A percentile compares a stretch with the other conserved stretches of the same genome.
phyloP scores from a whole-genome alignment of 1,284 basidiomycete genomes.

The Cerioporus squamosus region DNA sequence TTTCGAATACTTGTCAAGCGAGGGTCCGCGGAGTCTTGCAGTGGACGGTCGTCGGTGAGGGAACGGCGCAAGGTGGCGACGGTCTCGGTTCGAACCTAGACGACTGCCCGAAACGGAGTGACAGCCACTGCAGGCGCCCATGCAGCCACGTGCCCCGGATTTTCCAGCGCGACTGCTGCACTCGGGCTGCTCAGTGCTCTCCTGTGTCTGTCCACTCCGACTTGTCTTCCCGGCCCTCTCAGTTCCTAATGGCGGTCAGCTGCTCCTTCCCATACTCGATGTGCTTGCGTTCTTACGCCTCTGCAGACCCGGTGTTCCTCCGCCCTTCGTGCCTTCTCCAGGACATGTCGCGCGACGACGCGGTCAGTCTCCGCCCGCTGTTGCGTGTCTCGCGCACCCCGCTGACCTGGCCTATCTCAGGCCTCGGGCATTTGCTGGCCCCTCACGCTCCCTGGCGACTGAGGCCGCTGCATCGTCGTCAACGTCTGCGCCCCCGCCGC shows the following conservation, averaged over 20 bases:
- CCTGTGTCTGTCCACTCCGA: slow-evolving; percentile 3
- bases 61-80: too few relatives aligned
- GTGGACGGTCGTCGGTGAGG: too few relatives aligned
- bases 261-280: neutral
- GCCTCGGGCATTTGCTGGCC: slow-evolving; percentile 25
- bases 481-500: slow-evolving; percentile 43
- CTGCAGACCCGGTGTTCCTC: slow-evolving; percentile 52
- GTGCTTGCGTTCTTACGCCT: neutral
- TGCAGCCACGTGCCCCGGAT: slow-evolving; percentile 12
- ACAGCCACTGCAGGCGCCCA: neutral
- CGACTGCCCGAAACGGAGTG: slow-evolving; percentile 1
- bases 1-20: too few relatives aligned
- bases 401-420: neutral
- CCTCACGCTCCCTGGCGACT: slow-evolving; percentile 40
- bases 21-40: too few relatives aligned
- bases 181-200: neutral
- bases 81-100: neutral
- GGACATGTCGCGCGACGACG: slow-evolving; percentile 39
- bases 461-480: slow-evolving; percentile 51
- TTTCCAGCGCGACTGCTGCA: slow-evolving; percentile 18
- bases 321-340: slow-evolving; percentile 50
- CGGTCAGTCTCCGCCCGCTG: slow-evolving; percentile 30
- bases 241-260: slow-evolving; percentile 36
- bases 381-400: neutral
- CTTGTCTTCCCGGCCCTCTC: neutral